These are phyloP conservation scores for Stylosanthes scabra DNA, from an alignment of 331 rosid genomes.

Conservation along the genomic window DNA sequence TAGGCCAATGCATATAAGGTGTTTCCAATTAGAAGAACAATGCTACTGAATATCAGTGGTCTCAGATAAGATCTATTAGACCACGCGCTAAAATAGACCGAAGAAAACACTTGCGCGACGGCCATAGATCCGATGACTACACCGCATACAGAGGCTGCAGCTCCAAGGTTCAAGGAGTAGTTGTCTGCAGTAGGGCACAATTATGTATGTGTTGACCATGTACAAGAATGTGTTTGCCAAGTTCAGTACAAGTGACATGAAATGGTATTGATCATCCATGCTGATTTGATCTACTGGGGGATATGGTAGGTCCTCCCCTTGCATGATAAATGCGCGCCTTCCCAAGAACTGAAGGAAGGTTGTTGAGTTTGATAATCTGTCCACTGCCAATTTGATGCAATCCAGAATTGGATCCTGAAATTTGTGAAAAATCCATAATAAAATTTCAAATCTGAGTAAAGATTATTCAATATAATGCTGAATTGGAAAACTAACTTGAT, in stretches of 20 bases:
- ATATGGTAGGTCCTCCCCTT: slow-evolving; percentile 64
- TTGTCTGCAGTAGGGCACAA: slow-evolving; percentile 96
- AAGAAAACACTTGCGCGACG: slow-evolving; percentile 88
- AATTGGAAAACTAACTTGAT: slow-evolving; percentile 55
- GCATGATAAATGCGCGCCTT: slow-evolving; percentile 83
- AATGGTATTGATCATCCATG: slow-evolving; percentile 71
- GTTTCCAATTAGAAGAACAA: slow-evolving; percentile 79
- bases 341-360: slow-evolving; percentile 82
- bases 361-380: slow-evolving; percentile 77
- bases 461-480: not conserved
- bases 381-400: slow-evolving; percentile 72
- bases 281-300: slow-evolving; percentile 57
- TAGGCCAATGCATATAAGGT: slow-evolving; percentile 78
- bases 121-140: slow-evolving; percentile 92
- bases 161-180: slow-evolving; percentile 89
- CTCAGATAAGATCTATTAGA: slow-evolving; percentile 82
- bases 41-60: slow-evolving; percentile 89
- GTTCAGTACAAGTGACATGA: slow-evolving; percentile 85
- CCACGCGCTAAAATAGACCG: slow-evolving; percentile 97
- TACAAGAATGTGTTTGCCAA: slow-evolving; percentile 84
- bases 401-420: slow-evolving; percentile 84
- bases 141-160: slow-evolving; percentile 92
- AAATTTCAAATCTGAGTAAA: too few relatives aligned
- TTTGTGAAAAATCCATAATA: too few relatives aligned
- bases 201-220: slow-evolving; percentile 91